Evolutionary conservation across 2,329 filamentous ascomycete species (phyloP), one percentile per base, ranked within the genome.

Genomic region (Cladosporium sp.): DNA sequence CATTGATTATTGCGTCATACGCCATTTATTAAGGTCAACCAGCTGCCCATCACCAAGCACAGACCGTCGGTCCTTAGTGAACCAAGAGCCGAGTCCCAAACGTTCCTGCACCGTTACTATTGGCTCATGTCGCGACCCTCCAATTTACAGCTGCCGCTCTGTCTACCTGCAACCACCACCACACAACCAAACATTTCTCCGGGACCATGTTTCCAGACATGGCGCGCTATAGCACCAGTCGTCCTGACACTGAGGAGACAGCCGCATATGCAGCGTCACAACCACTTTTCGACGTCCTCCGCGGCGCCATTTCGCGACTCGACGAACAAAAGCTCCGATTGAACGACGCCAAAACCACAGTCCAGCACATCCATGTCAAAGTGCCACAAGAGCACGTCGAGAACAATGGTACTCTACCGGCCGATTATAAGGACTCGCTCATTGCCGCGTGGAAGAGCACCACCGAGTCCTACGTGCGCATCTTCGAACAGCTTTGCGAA

Each of bases 201-300:
- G 12, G 13, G 20, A 11, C n/a, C 36, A 50, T 50, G 47, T 18
- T 50, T 18, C 47, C 47, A 4, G 46, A 41, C 46, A 39, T 33
- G 36, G 27, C 36, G 7, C 27, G 32, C 18, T 40, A 41, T 33
- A 46, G 41, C 42, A 51, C 36, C 27, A 46, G 39, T 41, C 41
- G 32, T 4, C 41, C 41, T n/a, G 42, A 51, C 13, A 46, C 41
- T 15, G 35, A 40, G 20, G 40, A 42, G 22, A 55, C 38, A 12
- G 62, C 62, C 11, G 63, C 62, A 13, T 63, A 62, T 32, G 55
- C 55, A 20, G 62, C 60, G 4, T 62, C 59, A 2, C 62, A 65
- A 49, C 60, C 59, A 16, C 50, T 66, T 29, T 63, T 62, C 53
- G 54, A 60, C 47, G 56, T 58, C 13, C 55, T 66, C 5, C 50